Evolutionary conservation across 345 rosid genomes (phyloP), one percentile per base, ranked within the genome.

Genomic region (Eutrema yunnanense): DNA sequence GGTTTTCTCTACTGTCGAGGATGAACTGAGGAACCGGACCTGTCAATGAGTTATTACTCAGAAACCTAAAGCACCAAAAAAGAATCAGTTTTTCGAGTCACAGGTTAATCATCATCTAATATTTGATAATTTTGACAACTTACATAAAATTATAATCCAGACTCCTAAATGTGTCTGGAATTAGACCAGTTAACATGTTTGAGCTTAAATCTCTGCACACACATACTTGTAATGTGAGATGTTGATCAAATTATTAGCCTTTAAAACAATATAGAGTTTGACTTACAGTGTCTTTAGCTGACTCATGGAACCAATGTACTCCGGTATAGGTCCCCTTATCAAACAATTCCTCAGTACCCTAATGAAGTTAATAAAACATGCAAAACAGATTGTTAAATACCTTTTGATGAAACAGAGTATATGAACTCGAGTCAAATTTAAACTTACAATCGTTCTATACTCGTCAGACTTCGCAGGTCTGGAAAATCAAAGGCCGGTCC

Each of bases 181-280:
- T 77, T 52, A 9, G 8, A 61, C 90, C 94, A 0, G 79, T 84
- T 81, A 95, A 72, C 76, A 49, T 80, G 78, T 95, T 95, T 85
- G 78, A 83, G 86, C 97, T 87, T 71, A 92, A 68, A 79, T 95
- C 97, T 74, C 99, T 95, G 68, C 78, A 43, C 29, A 59, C 26
- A 47, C 9, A 61, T 26, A 38, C 14, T 8, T 47, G 22, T 22
- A 70, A n/a, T 26, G 19, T 54, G 46, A 64, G 52, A 32, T 7
- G n/a, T 40, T 76, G 10, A 67, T 42, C 34, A 51, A 13, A 10
- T 6, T 11, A 22, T 41, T 7, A 67, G 47, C 67, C 43, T 9
- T 75, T 42, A 43, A 16, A 60, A 11, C 41, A 26, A 19, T 32
- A 38, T 12, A 41, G 67, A 42, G 2, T 49, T 61, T 57, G 13